phyloP scores from a whole-genome alignment of 257 asterid genomes.

The Solanum rostratum region DNA sequence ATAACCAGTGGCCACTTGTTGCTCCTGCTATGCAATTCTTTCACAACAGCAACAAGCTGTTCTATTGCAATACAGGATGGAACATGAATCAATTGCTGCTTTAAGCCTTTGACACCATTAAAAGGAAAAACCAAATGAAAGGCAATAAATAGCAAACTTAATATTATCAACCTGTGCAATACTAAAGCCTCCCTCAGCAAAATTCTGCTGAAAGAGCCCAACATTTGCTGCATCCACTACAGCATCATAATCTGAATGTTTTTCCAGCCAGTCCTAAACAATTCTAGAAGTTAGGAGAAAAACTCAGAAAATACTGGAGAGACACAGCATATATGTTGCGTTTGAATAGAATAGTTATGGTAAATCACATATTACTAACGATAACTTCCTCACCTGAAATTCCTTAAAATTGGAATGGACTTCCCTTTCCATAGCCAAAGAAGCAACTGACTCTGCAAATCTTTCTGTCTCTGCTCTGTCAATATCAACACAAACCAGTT shows the following conservation, averaged over 20 bases:
- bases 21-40: constrained; percentile 44
- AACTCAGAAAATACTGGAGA: not conserved
- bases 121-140: not conserved
- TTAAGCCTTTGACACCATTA: not conserved
- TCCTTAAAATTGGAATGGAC: constrained; percentile 61
- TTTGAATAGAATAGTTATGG: not conserved
- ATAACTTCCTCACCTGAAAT: constrained; percentile 47
- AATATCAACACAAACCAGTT: constrained; percentile 69
- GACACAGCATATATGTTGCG: not conserved
- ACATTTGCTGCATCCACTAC: constrained; percentile 92
- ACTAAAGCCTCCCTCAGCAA: constrained; percentile 85
- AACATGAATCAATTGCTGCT: not conserved
- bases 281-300: not conserved
- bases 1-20: constrained; percentile 60
- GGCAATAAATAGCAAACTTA: not conserved
- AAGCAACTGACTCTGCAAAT: constrained; percentile 68
- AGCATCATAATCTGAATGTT: constrained; percentile 57
- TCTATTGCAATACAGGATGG: constrained; percentile 26
- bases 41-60: constrained; percentile 93
- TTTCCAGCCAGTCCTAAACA: constrained; percentile 76
- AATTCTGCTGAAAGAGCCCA: constrained; percentile 85
- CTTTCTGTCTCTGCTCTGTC: constrained; percentile 56
- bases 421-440: constrained; percentile 79
- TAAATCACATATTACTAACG: not conserved
- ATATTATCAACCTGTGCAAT: constrained; percentile 54